These are phyloP conservation scores for Spiraea crenata DNA, from an alignment of 331 rosid species.

Conservation along the genomic window DNA sequence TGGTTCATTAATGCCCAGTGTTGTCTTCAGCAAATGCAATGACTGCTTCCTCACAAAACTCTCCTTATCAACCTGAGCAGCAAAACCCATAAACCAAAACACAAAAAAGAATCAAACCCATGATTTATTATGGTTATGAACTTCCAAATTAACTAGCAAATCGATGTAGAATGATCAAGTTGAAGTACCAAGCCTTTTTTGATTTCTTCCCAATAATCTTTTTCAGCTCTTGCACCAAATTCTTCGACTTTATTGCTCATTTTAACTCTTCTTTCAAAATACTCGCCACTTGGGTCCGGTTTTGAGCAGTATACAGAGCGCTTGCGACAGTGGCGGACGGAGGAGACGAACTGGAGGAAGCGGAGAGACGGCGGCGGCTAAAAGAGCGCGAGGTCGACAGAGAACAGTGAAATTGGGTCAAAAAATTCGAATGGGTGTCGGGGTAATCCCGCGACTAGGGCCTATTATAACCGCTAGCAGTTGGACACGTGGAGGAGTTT, in stretches of 20 bases:
- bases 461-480: too few species aligned
- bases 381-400: too few species aligned
- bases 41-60: constrained; percentile 84
- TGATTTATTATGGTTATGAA: constrained; percentile 20
- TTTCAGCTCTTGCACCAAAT: constrained; percentile 66
- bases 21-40: constrained; percentile 65
- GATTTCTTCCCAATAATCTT: constrained; percentile 79
- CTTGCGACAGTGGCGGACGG: too few species aligned
- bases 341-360: too few species aligned
- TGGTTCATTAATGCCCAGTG: constrained; percentile 39
- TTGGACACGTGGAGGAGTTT: too few species aligned
- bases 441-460: too few species aligned
- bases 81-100: constrained; percentile 2
- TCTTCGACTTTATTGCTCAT: constrained; percentile 28
- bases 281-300: too few species aligned
- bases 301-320: too few species aligned
- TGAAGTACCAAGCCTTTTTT: constrained; percentile 76
- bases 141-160: constrained; percentile 18
- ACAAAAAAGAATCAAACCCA: background rate
- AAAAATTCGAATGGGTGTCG: too few species aligned
- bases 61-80: constrained; percentile 80
- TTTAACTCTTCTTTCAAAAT: constrained; percentile 6
- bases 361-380: too few species aligned
- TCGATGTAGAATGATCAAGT: constrained; percentile 24
- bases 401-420: too few species aligned